Evolutionary conservation across 1,284 basidiomycete species (phyloP).

Genomic region (Cutaneotrichosporon cyanovorans): DNA sequence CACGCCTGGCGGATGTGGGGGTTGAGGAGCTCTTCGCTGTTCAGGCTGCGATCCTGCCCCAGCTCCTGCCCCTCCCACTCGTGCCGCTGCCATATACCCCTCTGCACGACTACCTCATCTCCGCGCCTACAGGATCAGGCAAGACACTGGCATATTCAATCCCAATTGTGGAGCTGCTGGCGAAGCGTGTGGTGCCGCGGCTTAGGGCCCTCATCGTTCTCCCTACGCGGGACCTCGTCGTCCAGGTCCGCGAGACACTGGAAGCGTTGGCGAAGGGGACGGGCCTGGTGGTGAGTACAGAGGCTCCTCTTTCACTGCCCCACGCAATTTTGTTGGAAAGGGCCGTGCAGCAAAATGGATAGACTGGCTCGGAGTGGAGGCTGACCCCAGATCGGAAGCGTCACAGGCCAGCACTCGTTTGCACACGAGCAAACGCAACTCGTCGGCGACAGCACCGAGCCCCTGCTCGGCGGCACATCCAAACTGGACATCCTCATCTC

Average conservation of each 20-base stretch:
- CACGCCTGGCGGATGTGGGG: slow-evolving; percentile 63
- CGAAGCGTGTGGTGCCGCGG: slow-evolving; percentile 65
- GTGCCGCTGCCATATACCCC: slow-evolving; percentile 63
- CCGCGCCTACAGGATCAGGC: slow-evolving; percentile 93
- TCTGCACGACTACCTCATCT: slow-evolving; percentile 84
- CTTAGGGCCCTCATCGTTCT: slow-evolving; percentile 86
- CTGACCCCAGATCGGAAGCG: slow-evolving; percentile 38
- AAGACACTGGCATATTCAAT: slow-evolving; percentile 93
- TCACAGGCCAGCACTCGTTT: slow-evolving; percentile 45
- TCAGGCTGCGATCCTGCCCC: slow-evolving; percentile 40
- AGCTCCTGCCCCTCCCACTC: slow-evolving; percentile 32
- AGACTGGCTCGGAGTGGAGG: too few relatives aligned
- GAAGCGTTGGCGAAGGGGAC: slow-evolving; percentile 77
- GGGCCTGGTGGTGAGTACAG: slow-evolving; percentile 63
- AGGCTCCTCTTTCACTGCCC: background rate
- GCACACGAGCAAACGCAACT: slow-evolving; percentile 42
- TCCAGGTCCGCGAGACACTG: slow-evolving; percentile 85
- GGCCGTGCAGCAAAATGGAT: too few relatives aligned
- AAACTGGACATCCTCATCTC: slow-evolving; percentile 91
- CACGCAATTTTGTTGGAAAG: too few relatives aligned
- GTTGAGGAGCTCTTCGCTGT: slow-evolving; percentile 72
- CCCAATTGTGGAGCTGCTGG: slow-evolving; percentile 81
- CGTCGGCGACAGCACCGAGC: slow-evolving; percentile 27
- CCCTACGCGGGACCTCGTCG: slow-evolving; percentile 91
- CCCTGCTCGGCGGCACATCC: slow-evolving; percentile 58